These are phyloP conservation scores for Xylariales sp. DNA, from an alignment of 2,329 filamentous ascomycete genomes.

Conservation along the genomic window DNA sequence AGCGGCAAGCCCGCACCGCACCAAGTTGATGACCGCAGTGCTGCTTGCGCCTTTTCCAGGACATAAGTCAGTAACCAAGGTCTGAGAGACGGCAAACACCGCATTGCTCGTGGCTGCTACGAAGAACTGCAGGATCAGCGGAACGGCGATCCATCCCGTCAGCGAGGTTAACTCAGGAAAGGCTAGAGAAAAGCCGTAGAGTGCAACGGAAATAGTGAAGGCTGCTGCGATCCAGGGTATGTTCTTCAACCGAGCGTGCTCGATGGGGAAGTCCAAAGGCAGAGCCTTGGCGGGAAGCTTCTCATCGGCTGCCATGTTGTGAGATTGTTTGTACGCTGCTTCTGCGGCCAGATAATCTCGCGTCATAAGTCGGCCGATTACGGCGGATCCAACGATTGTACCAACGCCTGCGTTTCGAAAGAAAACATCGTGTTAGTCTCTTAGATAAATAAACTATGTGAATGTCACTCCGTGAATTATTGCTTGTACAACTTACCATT, in stretches of 20 bases:
- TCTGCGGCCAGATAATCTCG: conserved; percentile 25
- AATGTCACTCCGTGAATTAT: too few species aligned
- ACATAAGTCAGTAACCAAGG: conserved; percentile 27
- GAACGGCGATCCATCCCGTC: conserved; percentile 20
- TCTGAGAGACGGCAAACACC: conserved; percentile 29
- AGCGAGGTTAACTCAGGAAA: conserved; percentile 7
- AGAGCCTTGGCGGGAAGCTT: conserved; percentile 17
- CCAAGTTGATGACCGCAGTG: conserved; percentile 30
- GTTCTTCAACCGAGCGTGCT: conserved; percentile 32
- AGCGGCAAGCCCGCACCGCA: conserved; percentile 24
- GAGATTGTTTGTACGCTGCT: conserved; percentile 21
- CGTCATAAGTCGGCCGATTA: conserved; percentile 37
- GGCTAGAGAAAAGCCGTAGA: conserved; percentile 30
- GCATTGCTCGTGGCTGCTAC: conserved; percentile 31
- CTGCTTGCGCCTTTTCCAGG: conserved; percentile 23
- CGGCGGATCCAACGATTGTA: conserved; percentile 34
- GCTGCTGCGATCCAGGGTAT: conserved; percentile 32
- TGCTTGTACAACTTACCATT: conserved; percentile 7
- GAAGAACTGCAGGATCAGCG: conserved; percentile 24
- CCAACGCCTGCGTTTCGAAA: conserved; percentile 22
- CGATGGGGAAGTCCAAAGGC: conserved; percentile 36
- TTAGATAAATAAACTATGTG: too few species aligned
- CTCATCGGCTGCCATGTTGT: conserved; percentile 19
- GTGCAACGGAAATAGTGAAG: conserved; percentile 27
- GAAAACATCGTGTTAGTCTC: too few species aligned